Evolutionary conservation across 2,329 filamentous ascomycete genomes (phyloP).

Genomic region (Ceratocystis cacaofunesta): DNA sequence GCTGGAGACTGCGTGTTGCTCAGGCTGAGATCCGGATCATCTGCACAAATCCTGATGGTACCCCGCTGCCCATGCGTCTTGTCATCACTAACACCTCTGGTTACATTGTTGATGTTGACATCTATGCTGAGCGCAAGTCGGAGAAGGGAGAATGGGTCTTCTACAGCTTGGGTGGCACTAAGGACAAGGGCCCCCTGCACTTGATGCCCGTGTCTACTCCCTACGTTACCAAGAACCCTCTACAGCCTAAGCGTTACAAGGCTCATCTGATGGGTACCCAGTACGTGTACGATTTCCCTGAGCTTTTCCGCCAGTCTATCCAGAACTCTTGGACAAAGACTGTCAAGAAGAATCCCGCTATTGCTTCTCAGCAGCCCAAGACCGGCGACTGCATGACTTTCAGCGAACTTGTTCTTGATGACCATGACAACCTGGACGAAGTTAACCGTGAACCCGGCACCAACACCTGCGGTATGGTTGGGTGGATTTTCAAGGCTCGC

Average conservation of each 20-base stretch:
- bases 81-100: slow-evolving; percentile 97
- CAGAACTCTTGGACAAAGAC: slow-evolving; percentile 84
- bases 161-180: slow-evolving; percentile 90
- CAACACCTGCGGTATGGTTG: slow-evolving; percentile 96
- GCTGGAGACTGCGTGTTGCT: slow-evolving; percentile 91
- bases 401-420: slow-evolving; percentile 87
- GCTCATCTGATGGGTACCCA: slow-evolving; percentile 98
- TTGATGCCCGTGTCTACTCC: slow-evolving; percentile 78
- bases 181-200: slow-evolving; percentile 91
- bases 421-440: slow-evolving; percentile 79
- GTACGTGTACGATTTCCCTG: slow-evolving; percentile 98
- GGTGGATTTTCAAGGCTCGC: slow-evolving; percentile 87
- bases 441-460: slow-evolving; percentile 89
- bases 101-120: slow-evolving; percentile 92
- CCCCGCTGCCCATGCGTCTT: slow-evolving; percentile 82
- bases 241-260: slow-evolving; percentile 99
- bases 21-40: slow-evolving; percentile 97
- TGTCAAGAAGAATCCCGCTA: slow-evolving; percentile 54
- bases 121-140: slow-evolving; percentile 94
- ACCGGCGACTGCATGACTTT: slow-evolving; percentile 86
- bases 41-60: slow-evolving; percentile 74
- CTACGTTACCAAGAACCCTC: slow-evolving; percentile 95
- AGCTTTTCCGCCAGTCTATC: slow-evolving; percentile 94
- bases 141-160: slow-evolving; percentile 98
- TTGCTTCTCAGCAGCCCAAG: slow-evolving; percentile 68